Conservation (phyloP, 352 stramenopile species). For the Globisporangium alternatum region DNA sequence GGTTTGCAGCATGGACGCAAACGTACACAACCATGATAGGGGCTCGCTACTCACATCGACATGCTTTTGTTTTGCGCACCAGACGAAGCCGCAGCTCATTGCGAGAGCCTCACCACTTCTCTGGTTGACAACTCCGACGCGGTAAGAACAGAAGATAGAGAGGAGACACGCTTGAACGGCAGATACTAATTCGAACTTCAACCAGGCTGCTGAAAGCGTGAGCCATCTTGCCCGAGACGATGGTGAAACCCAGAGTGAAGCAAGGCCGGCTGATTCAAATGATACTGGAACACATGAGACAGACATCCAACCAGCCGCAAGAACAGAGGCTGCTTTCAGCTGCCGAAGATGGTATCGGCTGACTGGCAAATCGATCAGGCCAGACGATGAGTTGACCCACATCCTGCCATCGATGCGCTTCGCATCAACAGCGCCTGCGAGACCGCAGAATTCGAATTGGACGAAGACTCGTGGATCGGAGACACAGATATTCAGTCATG, state of each 20-base stretch:
- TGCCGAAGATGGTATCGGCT: constrained; percentile 20
- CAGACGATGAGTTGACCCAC: neutral
- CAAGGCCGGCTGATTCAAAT: neutral
- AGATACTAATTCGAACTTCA: neutral
- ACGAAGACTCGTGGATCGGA: neutral
- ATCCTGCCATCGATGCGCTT: constrained; percentile 2
- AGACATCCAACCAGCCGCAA: neutral
- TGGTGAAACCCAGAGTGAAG: neutral
- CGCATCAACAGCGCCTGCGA: neutral
- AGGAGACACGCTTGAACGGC: neutral
- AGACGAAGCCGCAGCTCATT: neutral
- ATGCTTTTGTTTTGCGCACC: too few species aligned
- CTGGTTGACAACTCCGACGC: neutral
- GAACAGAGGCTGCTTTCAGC: constrained; percentile 10
- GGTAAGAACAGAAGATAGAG: neutral
- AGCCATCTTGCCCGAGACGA: neutral
- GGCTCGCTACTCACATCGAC: too few species aligned
- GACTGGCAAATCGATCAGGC: constrained; percentile 16
- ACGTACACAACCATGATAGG: too few species aligned
- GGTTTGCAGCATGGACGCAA: neutral
- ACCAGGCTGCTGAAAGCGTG: neutral
- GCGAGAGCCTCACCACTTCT: neutral
- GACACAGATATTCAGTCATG: neutral
- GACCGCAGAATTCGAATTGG: neutral
- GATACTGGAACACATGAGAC: too few species aligned